Evolutionary conservation across 1,284 basidiomycete species (phyloP).

Genomic region (Papiliotrema flavescens): DNA sequence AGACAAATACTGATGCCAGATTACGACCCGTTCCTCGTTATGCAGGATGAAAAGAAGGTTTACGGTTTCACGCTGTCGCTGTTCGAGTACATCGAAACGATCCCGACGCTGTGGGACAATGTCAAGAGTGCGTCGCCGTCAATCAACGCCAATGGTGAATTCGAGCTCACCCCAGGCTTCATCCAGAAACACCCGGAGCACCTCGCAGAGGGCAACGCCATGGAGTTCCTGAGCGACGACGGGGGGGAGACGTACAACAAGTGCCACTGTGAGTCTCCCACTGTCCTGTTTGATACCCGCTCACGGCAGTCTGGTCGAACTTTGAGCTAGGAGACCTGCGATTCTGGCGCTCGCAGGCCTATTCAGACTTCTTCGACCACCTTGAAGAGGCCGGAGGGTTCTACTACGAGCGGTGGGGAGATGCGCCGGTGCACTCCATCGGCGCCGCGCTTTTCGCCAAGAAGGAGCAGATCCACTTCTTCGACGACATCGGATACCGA

Average conservation of each 20-base stretch:
- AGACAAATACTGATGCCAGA: constrained; percentile 29
- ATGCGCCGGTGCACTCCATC: constrained; percentile 81
- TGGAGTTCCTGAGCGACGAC: constrained; percentile 72
- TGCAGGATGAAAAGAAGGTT: constrained; percentile 73
- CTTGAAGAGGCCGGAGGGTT: constrained; percentile 77
- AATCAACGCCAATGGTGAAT: background rate
- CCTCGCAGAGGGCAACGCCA: constrained; percentile 64
- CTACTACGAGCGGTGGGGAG: constrained; percentile 73
- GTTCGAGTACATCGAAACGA: constrained; percentile 72
- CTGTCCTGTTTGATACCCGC: background rate
- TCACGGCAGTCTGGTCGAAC: constrained; percentile 66
- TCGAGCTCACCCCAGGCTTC: constrained; percentile 56
- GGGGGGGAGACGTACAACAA: constrained; percentile 67
- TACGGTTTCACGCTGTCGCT: constrained; percentile 77
- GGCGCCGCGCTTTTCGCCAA: constrained; percentile 68
- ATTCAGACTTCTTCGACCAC: constrained; percentile 70
- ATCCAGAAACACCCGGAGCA: constrained; percentile 63
- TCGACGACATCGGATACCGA: constrained; percentile 53
- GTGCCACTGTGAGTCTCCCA: constrained; percentile 64
- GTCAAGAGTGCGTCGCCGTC: constrained; percentile 56
- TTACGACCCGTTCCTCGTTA: constrained; percentile 81
- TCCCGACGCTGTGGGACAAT: constrained; percentile 69
- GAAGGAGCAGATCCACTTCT: constrained; percentile 71
- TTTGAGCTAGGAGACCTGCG: constrained; percentile 69
- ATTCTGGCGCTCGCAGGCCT: constrained; percentile 74